Evolutionary conservation across 2,329 filamentous ascomycete species (phyloP), one percentile per base, ranked within the genome.

Genomic region (Parastagonospora avenae): DNA sequence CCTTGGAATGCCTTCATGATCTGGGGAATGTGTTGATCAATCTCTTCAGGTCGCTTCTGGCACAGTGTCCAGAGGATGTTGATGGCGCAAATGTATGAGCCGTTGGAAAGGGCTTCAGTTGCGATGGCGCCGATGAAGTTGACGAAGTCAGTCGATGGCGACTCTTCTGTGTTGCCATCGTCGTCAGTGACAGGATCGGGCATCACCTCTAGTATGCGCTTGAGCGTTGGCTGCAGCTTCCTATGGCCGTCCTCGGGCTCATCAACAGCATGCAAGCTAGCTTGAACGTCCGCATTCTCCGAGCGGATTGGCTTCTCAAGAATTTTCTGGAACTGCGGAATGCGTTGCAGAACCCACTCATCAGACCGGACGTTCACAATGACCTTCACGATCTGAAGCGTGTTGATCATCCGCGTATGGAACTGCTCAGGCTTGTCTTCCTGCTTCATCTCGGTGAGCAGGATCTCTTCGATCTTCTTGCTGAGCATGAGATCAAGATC

Each of bases 11-110:
- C 91, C 74, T 96, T 97, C 89, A 99, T 96, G 37, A 99, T 80
- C 27, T 88, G 85, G 2, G 84, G 80, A 47, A 97, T 92, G 67
- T 99, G 94, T 52, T 90, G 83, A 71, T 99, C 94, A 55, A 99
- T 91, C 57, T 94, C 87, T 11, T 89, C 85, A 1, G 93, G 90
- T 66, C 90, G 92, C 52, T 90, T 88, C 63, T 90, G 85, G 4
- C 91, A 91, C 15, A 99, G 78, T 12, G 91, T 94, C 92, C 92
- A 97, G 12, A 99, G 78, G 19, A 96, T 88, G 70, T 96, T 97
- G 71, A 99, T 89, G 38, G 91, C 92, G 10, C 92, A 91, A 14
- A 92, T 85, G 66, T 95, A 91, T 60, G 92, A 91, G 50, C 83
- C 84, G 45, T 87, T 87, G 5, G 90, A 90, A 60, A 99, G 85